Base-by-base conservation (phyloP, 306 rosid genomes). In the Trichosanthes cucumerina region DNA sequence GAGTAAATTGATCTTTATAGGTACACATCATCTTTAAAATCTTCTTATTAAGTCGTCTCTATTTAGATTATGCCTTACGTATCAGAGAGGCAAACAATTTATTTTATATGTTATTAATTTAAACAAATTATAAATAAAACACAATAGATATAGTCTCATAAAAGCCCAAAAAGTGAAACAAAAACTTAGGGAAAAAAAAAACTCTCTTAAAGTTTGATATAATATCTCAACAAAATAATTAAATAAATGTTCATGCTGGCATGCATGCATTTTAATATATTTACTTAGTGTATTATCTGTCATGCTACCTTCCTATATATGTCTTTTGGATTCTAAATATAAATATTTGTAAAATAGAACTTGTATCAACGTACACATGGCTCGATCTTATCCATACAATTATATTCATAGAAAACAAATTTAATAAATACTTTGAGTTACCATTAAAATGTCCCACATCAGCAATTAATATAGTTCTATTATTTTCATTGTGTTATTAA, bases 241-340 rank as follows among this genome's bases (percentile, higher is more conserved):
- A 34, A 26, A 65, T 4, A 66, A 38, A 36, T 8, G 16, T 19
- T 36, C 15, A 10, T 66, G 49, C 73, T 66, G 73, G 7, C 28
- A 66, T 66, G 73, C 73, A 66, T 66, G 73, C 73, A 66, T 66
- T 65, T 66, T 19, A 36, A 66, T 34, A 66, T 19, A 38, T 14
- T 62, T 31, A 19, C 7, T 66, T 66, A n/a, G 1, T 66, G 16
- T 38, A 66, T 66, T 66, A 66, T 19, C 73, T 66, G 73, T 66
- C 73, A 66, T 36, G 16, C 26, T 66, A 66, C 31, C 73, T 38
- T 66, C 26, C 73, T 9, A 1, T 19, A 3, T 19, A 9, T 66
- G 2, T 19, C 0, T 58, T 24, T 58, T 26, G 64, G 8, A 58
- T 58, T 62, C n/a, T 62, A 4, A 9, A 14, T 62, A 14, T 36